A percentile compares a stretch with the other conserved stretches of the same genome.
phyloP scores from a whole-genome alignment of 1,284 basidiomycete species.

The Ganoderma resinaceum region DNA sequence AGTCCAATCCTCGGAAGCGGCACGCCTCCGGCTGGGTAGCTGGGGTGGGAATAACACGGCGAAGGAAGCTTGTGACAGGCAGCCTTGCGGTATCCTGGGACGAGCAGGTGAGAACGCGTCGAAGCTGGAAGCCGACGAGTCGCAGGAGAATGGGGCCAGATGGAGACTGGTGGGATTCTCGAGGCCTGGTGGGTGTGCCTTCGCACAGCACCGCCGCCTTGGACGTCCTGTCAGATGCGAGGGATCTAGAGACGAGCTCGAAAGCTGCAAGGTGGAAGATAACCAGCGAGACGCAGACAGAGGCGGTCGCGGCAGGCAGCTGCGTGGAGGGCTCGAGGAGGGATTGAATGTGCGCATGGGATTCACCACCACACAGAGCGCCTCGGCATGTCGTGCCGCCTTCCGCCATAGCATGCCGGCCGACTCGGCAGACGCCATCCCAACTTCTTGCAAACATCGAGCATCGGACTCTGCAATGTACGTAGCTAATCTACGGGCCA shows the following conservation, averaged over 20 bases:
- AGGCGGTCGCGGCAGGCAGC: not conserved
- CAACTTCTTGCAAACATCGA: not conserved
- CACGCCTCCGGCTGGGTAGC: conserved; percentile 12
- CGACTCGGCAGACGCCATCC: not conserved
- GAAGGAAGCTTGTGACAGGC: not conserved
- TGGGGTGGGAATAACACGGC: not conserved
- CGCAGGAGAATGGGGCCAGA: conserved; percentile 4
- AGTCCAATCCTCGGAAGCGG: conserved; percentile 5
- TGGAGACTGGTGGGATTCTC: not conserved
- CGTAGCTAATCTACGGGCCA: not conserved
- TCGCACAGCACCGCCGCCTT: not conserved
- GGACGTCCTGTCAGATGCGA: not conserved
- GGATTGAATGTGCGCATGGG: not conserved
- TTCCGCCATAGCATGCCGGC: not conserved
- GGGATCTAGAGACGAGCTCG: not conserved
- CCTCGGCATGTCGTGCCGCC: not conserved
- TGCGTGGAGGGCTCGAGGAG: not conserved
- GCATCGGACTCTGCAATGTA: not conserved
- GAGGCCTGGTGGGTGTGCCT: not conserved
- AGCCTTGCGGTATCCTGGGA: not conserved
- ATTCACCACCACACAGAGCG: not conserved
- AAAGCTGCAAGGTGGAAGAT: not conserved
- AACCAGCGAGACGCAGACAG: not conserved
- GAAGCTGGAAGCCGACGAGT: not conserved
- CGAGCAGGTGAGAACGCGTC: not conserved